phyloP scores from a whole-genome alignment of 73 alveolate species.

The Uronychia setigera region DNA sequence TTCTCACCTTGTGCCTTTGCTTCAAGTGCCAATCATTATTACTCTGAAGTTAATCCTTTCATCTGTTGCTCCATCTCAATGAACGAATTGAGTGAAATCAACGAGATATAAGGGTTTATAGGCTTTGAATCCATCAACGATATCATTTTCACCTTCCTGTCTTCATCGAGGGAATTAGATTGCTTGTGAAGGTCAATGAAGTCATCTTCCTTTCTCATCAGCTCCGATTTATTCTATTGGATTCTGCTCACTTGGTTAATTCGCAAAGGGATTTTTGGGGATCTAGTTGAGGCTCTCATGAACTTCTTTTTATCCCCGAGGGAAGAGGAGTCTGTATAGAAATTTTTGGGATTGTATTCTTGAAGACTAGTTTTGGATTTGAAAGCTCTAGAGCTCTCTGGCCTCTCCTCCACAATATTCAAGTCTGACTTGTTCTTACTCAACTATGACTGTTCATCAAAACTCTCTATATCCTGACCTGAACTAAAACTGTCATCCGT shows the following conservation, averaged over 20 bases:
- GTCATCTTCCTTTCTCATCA: too few relatives aligned
- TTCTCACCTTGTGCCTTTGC: neutral
- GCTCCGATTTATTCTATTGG: neutral
- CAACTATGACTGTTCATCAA: too few relatives aligned
- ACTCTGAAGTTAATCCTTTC: neutral
- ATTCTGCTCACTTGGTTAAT: neutral
- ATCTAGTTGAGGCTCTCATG: neutral
- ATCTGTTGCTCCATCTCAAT: neutral
- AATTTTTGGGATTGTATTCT: neutral
- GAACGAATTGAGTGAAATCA: slow-evolving; percentile 14
- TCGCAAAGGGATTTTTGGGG: neutral
- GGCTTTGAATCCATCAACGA: slow-evolving; percentile 24
- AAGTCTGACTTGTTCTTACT: neutral
- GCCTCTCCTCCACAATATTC: neutral
- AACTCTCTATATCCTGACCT: too few relatives aligned
- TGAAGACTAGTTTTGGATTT: neutral
- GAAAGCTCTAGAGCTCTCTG: neutral
- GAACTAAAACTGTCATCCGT: neutral
- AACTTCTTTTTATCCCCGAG: too few relatives aligned
- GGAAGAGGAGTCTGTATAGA: neutral
- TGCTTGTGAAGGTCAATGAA: neutral
- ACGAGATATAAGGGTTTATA: slow-evolving; percentile 24
- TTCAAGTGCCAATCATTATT: neutral
- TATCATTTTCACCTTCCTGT: neutral
- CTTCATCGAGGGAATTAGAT: neutral